phyloP scores from a whole-genome alignment of 345 rosid genomes.

The Dimocarpus longan region DNA sequence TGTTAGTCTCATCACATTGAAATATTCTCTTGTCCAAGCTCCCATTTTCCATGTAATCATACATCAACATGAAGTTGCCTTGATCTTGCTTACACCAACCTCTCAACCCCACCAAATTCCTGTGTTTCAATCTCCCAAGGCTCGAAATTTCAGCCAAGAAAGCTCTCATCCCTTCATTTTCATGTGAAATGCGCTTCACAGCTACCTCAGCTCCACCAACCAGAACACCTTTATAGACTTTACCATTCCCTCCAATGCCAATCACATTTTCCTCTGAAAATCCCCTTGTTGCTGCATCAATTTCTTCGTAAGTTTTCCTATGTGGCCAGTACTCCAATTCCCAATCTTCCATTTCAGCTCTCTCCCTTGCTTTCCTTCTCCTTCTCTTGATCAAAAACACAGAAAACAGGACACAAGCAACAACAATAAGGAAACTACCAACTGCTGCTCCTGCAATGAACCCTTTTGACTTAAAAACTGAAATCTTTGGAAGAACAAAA shows the following conservation, averaged over 20 bases:
- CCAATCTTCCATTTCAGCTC: slow-evolving; percentile 78
- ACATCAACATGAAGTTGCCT: slow-evolving; percentile 70
- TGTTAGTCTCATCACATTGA: slow-evolving; percentile 39
- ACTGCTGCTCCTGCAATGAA: slow-evolving; percentile 54
- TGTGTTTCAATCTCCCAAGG: slow-evolving; percentile 71
- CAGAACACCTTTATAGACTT: slow-evolving; percentile 72
- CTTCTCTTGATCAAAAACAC: slow-evolving; percentile 46
- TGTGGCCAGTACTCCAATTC: slow-evolving; percentile 96
- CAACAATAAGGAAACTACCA: slow-evolving; percentile 38
- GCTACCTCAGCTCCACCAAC: slow-evolving; percentile 65
- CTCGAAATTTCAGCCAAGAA: slow-evolving; percentile 77
- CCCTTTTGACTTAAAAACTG: slow-evolving; percentile 41
- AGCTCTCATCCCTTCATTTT: slow-evolving; percentile 68
- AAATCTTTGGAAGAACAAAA: slow-evolving; percentile 52
- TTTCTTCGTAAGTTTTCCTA: slow-evolving; percentile 55
- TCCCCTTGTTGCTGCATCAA: slow-evolving; percentile 57
- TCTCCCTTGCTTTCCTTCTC: slow-evolving; percentile 47
- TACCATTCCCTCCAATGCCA: slow-evolving; percentile 80
- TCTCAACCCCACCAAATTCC: slow-evolving; percentile 63
- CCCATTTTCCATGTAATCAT: slow-evolving; percentile 85
- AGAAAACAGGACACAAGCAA: slow-evolving; percentile 30
- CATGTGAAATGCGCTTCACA: slow-evolving; percentile 67
- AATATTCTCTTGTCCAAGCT: slow-evolving; percentile 64
- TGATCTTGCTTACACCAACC: slow-evolving; percentile 84
- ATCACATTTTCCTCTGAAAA: slow-evolving; percentile 69